These are phyloP conservation scores for Talaromyces rugulosus DNA, from an alignment of 2,329 filamentous ascomycete genomes.

Conservation along the genomic window DNA sequence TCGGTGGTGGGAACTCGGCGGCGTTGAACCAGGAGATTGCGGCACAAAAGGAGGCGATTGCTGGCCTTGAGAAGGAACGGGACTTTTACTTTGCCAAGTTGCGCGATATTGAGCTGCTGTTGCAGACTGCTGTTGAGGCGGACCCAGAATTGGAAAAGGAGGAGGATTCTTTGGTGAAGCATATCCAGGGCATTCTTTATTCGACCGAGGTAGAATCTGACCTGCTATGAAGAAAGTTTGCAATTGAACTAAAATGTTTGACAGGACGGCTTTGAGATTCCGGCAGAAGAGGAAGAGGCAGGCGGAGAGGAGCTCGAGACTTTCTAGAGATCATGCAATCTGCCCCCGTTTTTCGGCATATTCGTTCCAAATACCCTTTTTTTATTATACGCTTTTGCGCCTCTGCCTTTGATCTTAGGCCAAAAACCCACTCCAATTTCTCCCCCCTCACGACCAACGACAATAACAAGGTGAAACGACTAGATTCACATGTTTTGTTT, in stretches of 20 bases:
- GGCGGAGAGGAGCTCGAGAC: slow-evolving; percentile 27
- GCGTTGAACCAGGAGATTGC: slow-evolving; percentile 81
- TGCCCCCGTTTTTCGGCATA: background rate
- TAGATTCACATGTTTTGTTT: background rate
- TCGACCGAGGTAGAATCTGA: slow-evolving; percentile 68
- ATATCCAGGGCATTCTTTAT: slow-evolving; percentile 95
- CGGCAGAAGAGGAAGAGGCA: slow-evolving; percentile 23
- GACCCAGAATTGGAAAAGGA: slow-evolving; percentile 93
- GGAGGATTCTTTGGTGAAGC: slow-evolving; percentile 85
- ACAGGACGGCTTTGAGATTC: slow-evolving; percentile 31
- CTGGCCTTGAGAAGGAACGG: slow-evolving; percentile 87
- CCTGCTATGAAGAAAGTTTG: background rate
- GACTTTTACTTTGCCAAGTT: slow-evolving; percentile 99
- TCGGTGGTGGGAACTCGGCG: slow-evolving; percentile 61
- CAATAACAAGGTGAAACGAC: background rate
- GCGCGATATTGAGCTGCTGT: slow-evolving; percentile 88
- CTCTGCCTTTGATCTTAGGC: background rate
- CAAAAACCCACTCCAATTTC: background rate
- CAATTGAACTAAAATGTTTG: slow-evolving; percentile 7
- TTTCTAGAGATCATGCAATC: slow-evolving; percentile 17
- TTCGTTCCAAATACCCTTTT: slow-evolving; percentile 1
- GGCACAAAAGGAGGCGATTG: slow-evolving; percentile 91
- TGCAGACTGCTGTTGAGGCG: slow-evolving; percentile 89
- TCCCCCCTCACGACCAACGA: background rate
- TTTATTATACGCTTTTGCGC: slow-evolving; percentile 1